Conservation (phyloP, 495 filamentous ascomycete genomes). For the Astrocystis sublimbata region DNA sequence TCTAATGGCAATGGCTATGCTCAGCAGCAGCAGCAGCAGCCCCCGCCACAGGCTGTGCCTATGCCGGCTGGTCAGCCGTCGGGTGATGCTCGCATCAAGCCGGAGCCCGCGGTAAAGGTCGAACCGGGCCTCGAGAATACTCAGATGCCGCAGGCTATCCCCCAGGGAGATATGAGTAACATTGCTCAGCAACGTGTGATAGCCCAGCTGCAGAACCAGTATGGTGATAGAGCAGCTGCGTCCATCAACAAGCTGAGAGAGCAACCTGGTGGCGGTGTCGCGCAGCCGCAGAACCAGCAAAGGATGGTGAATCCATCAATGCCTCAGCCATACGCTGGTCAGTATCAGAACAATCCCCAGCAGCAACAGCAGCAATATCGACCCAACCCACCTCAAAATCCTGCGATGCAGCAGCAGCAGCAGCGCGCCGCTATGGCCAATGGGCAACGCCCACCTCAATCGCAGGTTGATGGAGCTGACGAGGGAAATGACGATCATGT, state of each 20-base stretch:
- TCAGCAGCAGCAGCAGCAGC: slow-evolving; percentile 39
- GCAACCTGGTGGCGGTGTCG: slow-evolving; percentile 38
- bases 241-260: slow-evolving; percentile 67
- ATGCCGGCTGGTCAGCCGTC: slow-evolving; percentile 37
- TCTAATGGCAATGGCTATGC: slow-evolving; percentile 35
- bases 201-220: slow-evolving; percentile 63
- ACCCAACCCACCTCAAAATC: slow-evolving; percentile 37
- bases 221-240: slow-evolving; percentile 66
- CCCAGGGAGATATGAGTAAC: slow-evolving; percentile 54
- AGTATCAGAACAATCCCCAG: slow-evolving; percentile 36
- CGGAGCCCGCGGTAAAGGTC: slow-evolving; percentile 53
- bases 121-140: slow-evolving; percentile 37
- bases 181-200: slow-evolving; percentile 55
- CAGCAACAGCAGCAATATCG: slow-evolving; percentile 49
- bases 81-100: slow-evolving; percentile 64
- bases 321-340: slow-evolving; percentile 31
- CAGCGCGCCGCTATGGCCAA: slow-evolving; percentile 41
- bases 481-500: slow-evolving; percentile 59
- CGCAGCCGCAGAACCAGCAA: slow-evolving; percentile 28
- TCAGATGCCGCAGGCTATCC: slow-evolving; percentile 26
- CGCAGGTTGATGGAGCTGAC: slow-evolving; percentile 75
- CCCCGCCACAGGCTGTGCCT: slow-evolving; percentile 37
- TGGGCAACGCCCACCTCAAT: slow-evolving; percentile 40
- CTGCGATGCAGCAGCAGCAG: slow-evolving; percentile 37
- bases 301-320: slow-evolving; percentile 28